Evolutionary conservation across 257 asterid species (phyloP).

Genomic region (Solanum neorickii): DNA sequence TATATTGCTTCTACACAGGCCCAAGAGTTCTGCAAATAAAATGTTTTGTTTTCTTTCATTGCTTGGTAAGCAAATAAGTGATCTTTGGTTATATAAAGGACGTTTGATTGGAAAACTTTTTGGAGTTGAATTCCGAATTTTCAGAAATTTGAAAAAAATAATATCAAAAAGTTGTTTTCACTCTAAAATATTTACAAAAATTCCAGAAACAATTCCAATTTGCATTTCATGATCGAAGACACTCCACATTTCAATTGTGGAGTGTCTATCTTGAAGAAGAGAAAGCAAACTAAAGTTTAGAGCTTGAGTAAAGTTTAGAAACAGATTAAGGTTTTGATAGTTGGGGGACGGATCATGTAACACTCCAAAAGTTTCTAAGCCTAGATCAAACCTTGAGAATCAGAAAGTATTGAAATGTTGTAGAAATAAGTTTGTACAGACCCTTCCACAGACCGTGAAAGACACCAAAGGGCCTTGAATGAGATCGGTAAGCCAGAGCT

Average conservation of each 20-base stretch:
- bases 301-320: background rate
- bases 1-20: background rate
- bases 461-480: background rate
- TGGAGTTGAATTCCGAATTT: background rate
- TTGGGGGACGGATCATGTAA: background rate
- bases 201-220: background rate
- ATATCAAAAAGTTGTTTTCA: background rate
- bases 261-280: background rate
- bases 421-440: background rate
- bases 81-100: background rate
- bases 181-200: background rate
- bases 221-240: background rate
- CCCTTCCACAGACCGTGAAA: background rate
- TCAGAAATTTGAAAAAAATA: too few species aligned
- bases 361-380: background rate
- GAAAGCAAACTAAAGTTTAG: background rate
- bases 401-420: background rate
- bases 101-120: background rate
- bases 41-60: background rate
- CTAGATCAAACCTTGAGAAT: background rate
- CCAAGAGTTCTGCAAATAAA: background rate
- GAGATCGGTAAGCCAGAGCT: background rate
- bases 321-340: background rate
- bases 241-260: background rate
- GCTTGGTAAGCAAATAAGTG: background rate